Evolutionary conservation across 2,329 filamentous ascomycete species (phyloP), one percentile per base, ranked within the genome.

Genomic region (Chrysoporthe austroafricana): DNA sequence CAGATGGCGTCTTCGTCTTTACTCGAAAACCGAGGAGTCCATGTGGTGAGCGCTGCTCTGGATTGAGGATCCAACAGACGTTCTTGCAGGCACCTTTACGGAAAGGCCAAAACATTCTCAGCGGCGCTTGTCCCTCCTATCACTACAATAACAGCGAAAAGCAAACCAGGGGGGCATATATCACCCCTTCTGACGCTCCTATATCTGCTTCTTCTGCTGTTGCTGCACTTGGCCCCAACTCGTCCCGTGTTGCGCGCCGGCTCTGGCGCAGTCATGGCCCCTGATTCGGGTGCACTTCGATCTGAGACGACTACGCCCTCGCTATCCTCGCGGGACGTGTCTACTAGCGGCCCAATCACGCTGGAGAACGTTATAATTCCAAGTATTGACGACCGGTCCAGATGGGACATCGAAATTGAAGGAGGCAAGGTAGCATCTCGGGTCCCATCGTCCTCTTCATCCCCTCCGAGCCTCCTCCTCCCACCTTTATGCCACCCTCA

Each of bases 401-500:
- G 62, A 2, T 69, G 67, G 67, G 50, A 69, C 3, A 16, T 69
- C 34, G 56, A 26, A 9, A 39, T 67, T 3, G 44, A 57, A 11
- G 36, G 34, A 14, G 62, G 42, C 6, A 50, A n/a, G 14, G 6
- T 62, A 1, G 32, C 54, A 0, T 62, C 62, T 21, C 48, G 57
- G 14, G 50, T 39, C 13, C 43, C 62, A 18, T 62, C 63, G 14
- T 34, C 58, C 1, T 18, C 57, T 21, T 42, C 64, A 1, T 62
- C 61, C 2, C 39, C 36, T 52, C 70, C 74, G 5, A 73, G 70
- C 34, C 73, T 80, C 18, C 66, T 80, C 2, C 71, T 81, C 6
- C 78, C 79, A 6, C 60, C 79, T 3, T 82, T 93, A 3, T 91
- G 89, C 71, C 91, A 93, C 73, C 89, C 90, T 8, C 90, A 93